These are phyloP conservation scores for Abrus pulchellus DNA, from an alignment of 306 rosid species.

Conservation along the genomic window DNA sequence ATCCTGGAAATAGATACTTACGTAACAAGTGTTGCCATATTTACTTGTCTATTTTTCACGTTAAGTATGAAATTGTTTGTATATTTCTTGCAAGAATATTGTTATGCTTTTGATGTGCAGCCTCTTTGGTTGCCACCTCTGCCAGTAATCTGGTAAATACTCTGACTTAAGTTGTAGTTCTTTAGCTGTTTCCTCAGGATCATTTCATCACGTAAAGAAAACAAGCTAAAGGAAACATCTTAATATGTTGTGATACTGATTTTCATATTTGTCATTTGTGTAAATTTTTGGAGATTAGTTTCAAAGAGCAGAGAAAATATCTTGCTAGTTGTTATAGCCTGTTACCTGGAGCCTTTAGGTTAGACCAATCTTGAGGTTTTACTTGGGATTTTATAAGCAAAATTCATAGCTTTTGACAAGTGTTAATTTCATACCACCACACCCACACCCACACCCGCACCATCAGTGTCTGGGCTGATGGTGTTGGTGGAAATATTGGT, in stretches of 20 bases:
- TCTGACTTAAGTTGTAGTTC: conserved; percentile 12
- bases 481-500: neutral
- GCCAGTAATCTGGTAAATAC: conserved; percentile 4
- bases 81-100: conserved; percentile 4
- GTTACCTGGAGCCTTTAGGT: conserved; percentile 6
- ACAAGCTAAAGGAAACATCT: neutral
- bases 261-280: conserved; percentile 11
- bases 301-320: neutral
- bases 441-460: neutral
- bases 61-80: neutral
- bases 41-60: neutral
- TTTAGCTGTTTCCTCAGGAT: conserved; percentile 27
- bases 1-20: neutral
- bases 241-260: neutral
- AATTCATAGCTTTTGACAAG: neutral
- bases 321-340: neutral
- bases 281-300: conserved; percentile 14
- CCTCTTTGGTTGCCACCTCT: conserved; percentile 12
- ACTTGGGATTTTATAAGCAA: neutral
- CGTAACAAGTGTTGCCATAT: neutral
- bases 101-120: neutral
- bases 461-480: conserved; percentile 8
- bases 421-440: conserved; percentile 6
- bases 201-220: conserved; percentile 6
- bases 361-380: conserved; percentile 21